These are phyloP conservation scores for Xylaria telfairii DNA, from an alignment of 495 filamentous ascomycete genomes.

Conservation along the genomic window DNA sequence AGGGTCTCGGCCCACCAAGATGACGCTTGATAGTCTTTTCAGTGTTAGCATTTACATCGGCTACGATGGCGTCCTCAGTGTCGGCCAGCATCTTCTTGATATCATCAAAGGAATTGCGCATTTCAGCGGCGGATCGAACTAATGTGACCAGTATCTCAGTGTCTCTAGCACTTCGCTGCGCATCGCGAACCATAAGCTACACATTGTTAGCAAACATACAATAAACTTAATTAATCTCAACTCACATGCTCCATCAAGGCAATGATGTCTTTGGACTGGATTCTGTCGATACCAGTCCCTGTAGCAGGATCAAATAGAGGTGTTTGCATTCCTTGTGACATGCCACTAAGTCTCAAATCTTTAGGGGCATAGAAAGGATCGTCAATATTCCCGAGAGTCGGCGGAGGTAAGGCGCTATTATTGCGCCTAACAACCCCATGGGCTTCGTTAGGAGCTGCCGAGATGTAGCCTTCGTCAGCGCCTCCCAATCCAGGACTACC, in stretches of 20 bases:
- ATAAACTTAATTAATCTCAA: conserved; percentile 22
- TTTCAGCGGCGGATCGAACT: conserved; percentile 92
- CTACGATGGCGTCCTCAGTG: conserved; percentile 83
- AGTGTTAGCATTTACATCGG: conserved; percentile 82
- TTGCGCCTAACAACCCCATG: conserved; percentile 65
- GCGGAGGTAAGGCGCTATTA: conserved; percentile 62
- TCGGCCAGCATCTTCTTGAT: conserved; percentile 91
- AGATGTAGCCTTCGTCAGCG: conserved; percentile 88
- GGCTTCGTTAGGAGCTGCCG: conserved; percentile 75
- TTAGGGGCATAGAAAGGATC: conserved; percentile 65
- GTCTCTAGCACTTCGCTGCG: conserved; percentile 93
- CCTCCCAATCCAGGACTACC: conserved; percentile 59
- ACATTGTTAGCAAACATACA: conserved; percentile 36
- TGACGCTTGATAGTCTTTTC: conserved; percentile 81
- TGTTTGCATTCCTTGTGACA: conserved; percentile 87
- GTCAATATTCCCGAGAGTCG: conserved; percentile 59
- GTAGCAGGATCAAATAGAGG: conserved; percentile 91
- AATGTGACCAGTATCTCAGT: conserved; percentile 96
- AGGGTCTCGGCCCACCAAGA: conserved; percentile 86
- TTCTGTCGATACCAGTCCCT: conserved; percentile 86
- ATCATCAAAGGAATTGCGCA: conserved; percentile 96
- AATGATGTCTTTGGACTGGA: conserved; percentile 96
- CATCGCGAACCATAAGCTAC: conserved; percentile 92
- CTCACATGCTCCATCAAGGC: conserved; percentile 95
- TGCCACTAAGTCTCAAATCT: conserved; percentile 78